Percentiles rank a stretch among this genome's conserved stretches.
These are phyloP conservation scores for Neotropicomus parvogracilis DNA, from an alignment of 1,284 basidiomycete genomes.

Conservation along the genomic window DNA sequence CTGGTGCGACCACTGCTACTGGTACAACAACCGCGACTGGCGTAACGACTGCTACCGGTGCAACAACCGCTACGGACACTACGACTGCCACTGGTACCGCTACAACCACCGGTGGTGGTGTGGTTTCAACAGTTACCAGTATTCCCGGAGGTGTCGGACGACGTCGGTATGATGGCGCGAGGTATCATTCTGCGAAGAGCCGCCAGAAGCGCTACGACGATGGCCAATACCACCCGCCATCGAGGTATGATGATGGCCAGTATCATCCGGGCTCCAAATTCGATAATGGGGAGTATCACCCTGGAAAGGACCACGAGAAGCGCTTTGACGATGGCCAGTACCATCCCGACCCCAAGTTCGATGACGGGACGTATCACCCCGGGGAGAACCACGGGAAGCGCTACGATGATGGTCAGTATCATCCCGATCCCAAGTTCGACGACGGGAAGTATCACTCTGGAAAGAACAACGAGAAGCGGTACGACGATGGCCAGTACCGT, in stretches of 20 bases:
- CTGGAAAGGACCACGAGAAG: not conserved
- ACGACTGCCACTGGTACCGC: too few relatives aligned
- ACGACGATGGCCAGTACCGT: slow-evolving; percentile 13
- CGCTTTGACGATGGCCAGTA: slow-evolving; percentile 10
- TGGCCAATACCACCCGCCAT: slow-evolving; percentile 1
- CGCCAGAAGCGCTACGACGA: slow-evolving; percentile 8
- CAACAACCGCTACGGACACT: too few relatives aligned
- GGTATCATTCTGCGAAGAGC: not conserved
- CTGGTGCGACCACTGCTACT: not conserved
- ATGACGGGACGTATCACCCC: slow-evolving; percentile 5
- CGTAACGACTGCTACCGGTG: not conserved
- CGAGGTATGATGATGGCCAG: slow-evolving; percentile 1
- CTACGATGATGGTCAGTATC: slow-evolving; percentile 12
- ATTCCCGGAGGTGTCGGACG: not conserved
- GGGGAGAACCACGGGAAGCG: not conserved
- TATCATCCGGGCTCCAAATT: not conserved
- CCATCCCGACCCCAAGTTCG: not conserved
- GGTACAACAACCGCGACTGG: not conserved
- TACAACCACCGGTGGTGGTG: not conserved
- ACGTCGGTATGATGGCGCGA: slow-evolving; percentile 1
- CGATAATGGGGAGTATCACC: not conserved
- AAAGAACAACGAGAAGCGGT: not conserved
- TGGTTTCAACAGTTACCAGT: not conserved
- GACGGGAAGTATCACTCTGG: slow-evolving; percentile 7
- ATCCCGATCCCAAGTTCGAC: slow-evolving; percentile 3